A percentile compares a stretch with the other conserved stretches of the same genome.
Evolutionary conservation across 164 flowering plant genomes (phyloP).

Genomic region (Annona cherimola): DNA sequence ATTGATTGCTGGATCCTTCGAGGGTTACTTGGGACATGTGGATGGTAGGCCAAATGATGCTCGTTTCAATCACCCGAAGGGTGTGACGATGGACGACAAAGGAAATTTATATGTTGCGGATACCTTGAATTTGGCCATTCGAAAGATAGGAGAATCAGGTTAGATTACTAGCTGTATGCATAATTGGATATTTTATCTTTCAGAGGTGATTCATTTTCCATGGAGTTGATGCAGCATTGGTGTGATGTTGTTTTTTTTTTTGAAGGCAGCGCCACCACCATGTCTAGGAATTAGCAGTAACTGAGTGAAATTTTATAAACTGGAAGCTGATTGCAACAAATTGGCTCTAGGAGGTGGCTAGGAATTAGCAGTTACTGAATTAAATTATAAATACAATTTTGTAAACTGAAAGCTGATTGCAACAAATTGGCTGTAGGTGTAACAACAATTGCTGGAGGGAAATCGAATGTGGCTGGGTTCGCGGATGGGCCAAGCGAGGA

Average conservation of each 20-base stretch:
- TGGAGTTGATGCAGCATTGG: background rate
- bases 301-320: background rate
- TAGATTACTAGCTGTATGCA: background rate
- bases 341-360: constrained; percentile 25
- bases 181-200: background rate
- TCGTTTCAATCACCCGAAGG: constrained; percentile 90
- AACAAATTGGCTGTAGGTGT: constrained; percentile 47
- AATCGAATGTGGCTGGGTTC: constrained; percentile 85
- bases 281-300: no score
- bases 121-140: constrained; percentile 78
- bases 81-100: constrained; percentile 88
- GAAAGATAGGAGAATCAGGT: constrained; percentile 96
- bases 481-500: constrained; percentile 98
- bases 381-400: no score
- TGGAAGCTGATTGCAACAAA: constrained; percentile 21
- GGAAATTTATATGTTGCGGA: constrained; percentile 97
- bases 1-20: constrained; percentile 95
- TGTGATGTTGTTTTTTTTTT: no score
- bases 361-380: no score
- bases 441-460: constrained; percentile 98
- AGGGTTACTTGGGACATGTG: constrained; percentile 85
- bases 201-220: background rate
- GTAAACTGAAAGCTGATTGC: constrained; percentile 16
- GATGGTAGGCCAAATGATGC: constrained; percentile 97
- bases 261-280: no score